These are phyloP conservation scores for Lipomyces japonicus DNA, from an alignment of 805 yeast species.

Conservation along the genomic window DNA sequence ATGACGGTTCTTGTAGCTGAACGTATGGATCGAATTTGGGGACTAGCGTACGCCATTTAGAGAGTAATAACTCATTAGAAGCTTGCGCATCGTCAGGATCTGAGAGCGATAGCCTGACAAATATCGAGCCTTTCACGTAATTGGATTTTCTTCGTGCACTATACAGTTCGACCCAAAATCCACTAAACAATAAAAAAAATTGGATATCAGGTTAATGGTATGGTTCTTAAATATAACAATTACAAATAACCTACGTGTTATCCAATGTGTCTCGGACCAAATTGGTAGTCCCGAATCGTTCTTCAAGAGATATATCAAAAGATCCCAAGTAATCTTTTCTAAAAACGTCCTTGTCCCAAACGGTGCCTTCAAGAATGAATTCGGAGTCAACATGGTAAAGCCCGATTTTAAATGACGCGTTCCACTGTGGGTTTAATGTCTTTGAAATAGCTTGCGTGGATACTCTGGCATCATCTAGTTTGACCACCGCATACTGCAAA, in stretches of 20 bases:
- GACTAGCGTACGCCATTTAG: slow-evolving; percentile 13
- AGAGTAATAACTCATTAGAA: slow-evolving; percentile 6
- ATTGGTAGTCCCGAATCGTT: slow-evolving; percentile 10
- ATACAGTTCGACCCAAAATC: slow-evolving; percentile 18
- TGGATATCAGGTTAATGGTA: not conserved
- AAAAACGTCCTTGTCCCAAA: slow-evolving; percentile 34
- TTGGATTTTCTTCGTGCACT: slow-evolving; percentile 10
- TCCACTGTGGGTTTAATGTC: slow-evolving; percentile 73
- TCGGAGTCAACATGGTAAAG: slow-evolving; percentile 20
- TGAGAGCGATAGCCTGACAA: slow-evolving; percentile 8
- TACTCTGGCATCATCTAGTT: slow-evolving; percentile 33
- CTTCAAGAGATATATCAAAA: slow-evolving; percentile 20
- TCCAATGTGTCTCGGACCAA: no score
- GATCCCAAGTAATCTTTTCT: slow-evolving; percentile 29
- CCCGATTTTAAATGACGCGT: slow-evolving; percentile 59
- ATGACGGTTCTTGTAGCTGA: no score
- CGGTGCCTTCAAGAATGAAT: slow-evolving; percentile 22
- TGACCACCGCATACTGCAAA: slow-evolving; percentile 29
- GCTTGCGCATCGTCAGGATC: slow-evolving; percentile 17
- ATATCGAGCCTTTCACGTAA: slow-evolving; percentile 16
- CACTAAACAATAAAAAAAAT: not conserved
- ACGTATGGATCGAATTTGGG: no score
- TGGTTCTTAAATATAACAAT: slow-evolving; percentile 8
- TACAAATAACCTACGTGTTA: no score
- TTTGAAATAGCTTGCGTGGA: slow-evolving; percentile 58